Base-by-base conservation (phyloP, 140 eudicot genomes). In the Oenanthe javanica region DNA sequence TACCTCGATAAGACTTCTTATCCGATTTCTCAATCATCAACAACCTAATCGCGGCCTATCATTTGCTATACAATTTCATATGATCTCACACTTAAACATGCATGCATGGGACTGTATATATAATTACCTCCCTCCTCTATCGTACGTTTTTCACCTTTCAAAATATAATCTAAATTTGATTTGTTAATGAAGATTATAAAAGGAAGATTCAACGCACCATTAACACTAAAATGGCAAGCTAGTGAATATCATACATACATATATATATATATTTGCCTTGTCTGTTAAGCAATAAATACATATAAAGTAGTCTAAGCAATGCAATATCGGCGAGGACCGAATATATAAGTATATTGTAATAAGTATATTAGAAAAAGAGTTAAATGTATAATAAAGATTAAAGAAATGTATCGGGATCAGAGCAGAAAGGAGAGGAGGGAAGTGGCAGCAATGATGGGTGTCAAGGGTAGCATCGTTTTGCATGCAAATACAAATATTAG, bases 371-470 rank as follows among this genome's bases (percentile, higher is more conserved):
- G n/a, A 16, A 6, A 31, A 2, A 15, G 18, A 9, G 14, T 7
- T 16, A 19, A 19, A 57, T 21, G 10, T 1, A 19, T 55, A 55
- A 55, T 9, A 47, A 47, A 47, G 57, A 51, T 19, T 31, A 42
- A 42, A 61, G 27, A 25, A 1, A 61, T n/a, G 69, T 12, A 61
- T 79, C 48, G 82, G 82, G 82, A 80, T 80, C 82, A 42, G 82
- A 67, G 82, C 72, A 80, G 36, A 80, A 69, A 80, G 72, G 74
- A 72, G 3, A 1, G 12, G 23, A 36, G 77, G 66, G 3, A n/a
- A 12, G 75, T 80, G 82, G 66, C 77, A 70, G 82, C 54, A 80
- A 80, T 80, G 77, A 69, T 69, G 77, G 64, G 70, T 38, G 47
- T 79, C 49, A 69, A 6, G 45, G 82, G 36, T 79, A 66, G 72